Conservation (phyloP, 768 basidiomycete genomes). For the Strobilomyces confusus region DNA sequence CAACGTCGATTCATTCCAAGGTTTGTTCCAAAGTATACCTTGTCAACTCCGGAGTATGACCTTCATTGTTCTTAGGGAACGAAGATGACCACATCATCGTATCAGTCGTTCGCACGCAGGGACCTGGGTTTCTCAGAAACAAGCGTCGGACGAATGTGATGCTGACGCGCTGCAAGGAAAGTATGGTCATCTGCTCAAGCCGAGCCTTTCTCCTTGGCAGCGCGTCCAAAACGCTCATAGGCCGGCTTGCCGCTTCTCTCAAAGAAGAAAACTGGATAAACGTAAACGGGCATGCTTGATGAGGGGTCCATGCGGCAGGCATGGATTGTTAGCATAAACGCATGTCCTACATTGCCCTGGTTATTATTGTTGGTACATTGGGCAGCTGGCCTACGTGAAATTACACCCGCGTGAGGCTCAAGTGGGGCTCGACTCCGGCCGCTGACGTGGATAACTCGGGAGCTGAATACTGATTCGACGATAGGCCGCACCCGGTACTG, state of each 20-base stretch:
- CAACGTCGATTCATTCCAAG: slow-evolving; percentile 80
- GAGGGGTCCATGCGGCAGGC: too few species aligned
- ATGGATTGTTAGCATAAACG: too few species aligned
- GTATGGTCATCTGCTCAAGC: slow-evolving; percentile 70
- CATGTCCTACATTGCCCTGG: too few species aligned
- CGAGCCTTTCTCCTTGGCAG: slow-evolving; percentile 24
- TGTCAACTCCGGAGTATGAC: slow-evolving; percentile 15
- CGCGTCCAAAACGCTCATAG: slow-evolving; percentile 23
- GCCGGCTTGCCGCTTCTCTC: slow-evolving; percentile 18
- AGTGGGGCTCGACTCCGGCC: background rate
- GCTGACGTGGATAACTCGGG: background rate
- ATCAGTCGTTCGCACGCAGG: slow-evolving; percentile 58
- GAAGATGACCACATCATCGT: slow-evolving; percentile 74
- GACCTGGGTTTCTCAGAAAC: slow-evolving; percentile 62
- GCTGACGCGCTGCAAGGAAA: slow-evolving; percentile 70
- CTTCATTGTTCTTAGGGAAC: slow-evolving; percentile 49
- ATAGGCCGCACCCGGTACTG: background rate
- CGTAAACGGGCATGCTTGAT: slow-evolving; percentile 1
- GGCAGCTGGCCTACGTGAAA: too few species aligned
- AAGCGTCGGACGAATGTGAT: slow-evolving; percentile 76
- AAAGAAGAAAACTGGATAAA: slow-evolving; percentile 15
- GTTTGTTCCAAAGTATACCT: slow-evolving; percentile 32
- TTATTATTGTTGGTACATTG: too few species aligned
- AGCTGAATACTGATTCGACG: background rate
- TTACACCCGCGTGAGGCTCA: too few species aligned